phyloP scores from a whole-genome alignment of 2,329 filamentous ascomycete species.

The Sporothrix humicola region DNA sequence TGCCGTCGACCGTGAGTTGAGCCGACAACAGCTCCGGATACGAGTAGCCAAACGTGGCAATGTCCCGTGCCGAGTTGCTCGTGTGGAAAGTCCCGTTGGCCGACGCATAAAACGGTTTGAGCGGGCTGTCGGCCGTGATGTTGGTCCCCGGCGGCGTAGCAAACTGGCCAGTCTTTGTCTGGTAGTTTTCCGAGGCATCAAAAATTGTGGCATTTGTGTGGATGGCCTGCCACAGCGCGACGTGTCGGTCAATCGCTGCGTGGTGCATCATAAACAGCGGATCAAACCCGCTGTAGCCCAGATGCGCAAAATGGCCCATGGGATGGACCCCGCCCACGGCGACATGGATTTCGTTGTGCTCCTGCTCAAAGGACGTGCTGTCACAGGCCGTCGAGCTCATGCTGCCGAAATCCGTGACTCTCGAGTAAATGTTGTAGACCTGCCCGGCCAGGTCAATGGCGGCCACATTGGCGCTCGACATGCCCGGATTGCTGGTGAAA shows the following conservation, averaged over 20 bases:
- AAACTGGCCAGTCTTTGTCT: conserved; percentile 43
- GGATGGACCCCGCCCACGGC: conserved; percentile 44
- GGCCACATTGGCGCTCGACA: conserved; percentile 48
- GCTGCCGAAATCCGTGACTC: conserved; percentile 44
- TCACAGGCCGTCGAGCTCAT: conserved; percentile 48
- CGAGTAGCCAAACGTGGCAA: conserved; percentile 47
- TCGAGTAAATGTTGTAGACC: conserved; percentile 50
- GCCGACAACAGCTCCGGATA: conserved; percentile 45
- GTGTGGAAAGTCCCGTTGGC: conserved; percentile 50
- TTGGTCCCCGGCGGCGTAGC: conserved; percentile 48
- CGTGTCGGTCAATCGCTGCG: conserved; percentile 62
- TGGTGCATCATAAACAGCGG: conserved; percentile 55
- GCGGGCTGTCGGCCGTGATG: conserved; percentile 50
- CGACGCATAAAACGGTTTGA: conserved; percentile 54
- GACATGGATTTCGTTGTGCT: conserved; percentile 49
- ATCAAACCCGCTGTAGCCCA: conserved; percentile 50
- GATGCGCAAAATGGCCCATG: conserved; percentile 41
- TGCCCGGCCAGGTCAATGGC: conserved; percentile 48
- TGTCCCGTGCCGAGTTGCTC: conserved; percentile 42
- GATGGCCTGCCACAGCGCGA: conserved; percentile 52
- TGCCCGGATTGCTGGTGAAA: conserved; percentile 45
- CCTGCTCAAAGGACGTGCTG: conserved; percentile 48
- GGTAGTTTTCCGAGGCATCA: conserved; percentile 36
- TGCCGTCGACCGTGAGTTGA: neutral
- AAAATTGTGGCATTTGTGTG: conserved; percentile 45